Percentiles rank a stretch among this genome's conserved stretches.
phyloP scores from a whole-genome alignment of 2,329 filamentous ascomycete genomes.

The Neoarthrinium moseri region DNA sequence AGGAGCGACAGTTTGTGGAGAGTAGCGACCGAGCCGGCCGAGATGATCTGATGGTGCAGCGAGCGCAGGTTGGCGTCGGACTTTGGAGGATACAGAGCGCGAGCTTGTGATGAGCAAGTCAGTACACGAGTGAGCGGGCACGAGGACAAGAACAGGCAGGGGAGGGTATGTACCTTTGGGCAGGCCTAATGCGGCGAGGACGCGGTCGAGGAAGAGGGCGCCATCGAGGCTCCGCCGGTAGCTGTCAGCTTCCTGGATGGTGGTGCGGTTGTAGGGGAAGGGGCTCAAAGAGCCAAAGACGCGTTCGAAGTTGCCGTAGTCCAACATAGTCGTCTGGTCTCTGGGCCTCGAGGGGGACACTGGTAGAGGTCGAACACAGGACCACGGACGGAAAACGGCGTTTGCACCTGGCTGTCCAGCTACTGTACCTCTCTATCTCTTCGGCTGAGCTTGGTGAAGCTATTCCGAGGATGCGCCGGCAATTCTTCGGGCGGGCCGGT shows the following conservation, averaged over 20 bases:
- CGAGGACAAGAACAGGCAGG: background rate
- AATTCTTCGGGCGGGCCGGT: conserved; percentile 4
- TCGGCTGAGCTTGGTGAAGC: background rate
- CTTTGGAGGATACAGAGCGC: conserved; percentile 72
- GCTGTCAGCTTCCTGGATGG: conserved; percentile 61
- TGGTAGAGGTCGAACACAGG: too few relatives aligned
- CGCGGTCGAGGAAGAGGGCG: conserved; percentile 75
- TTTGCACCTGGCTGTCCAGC: too few relatives aligned
- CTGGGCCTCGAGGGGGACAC: too few relatives aligned
- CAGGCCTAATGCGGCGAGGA: conserved; percentile 69
- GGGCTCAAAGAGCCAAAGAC: conserved; percentile 63
- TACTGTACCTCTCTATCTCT: too few relatives aligned
- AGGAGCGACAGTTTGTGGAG: conserved; percentile 82
- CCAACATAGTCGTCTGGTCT: conserved; percentile 48
- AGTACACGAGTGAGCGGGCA: background rate
- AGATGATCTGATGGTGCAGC: conserved; percentile 69
- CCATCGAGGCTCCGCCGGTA: conserved; percentile 68
- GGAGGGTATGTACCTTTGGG: conserved; percentile 53
- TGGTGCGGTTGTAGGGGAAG: conserved; percentile 61
- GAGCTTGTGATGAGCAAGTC: conserved; percentile 29
- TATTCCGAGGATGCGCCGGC: conserved; percentile 4
- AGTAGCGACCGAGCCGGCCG: conserved; percentile 57
- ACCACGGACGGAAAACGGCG: too few relatives aligned
- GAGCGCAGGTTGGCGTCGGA: conserved; percentile 65
- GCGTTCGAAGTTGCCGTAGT: conserved; percentile 65